Evolutionary conservation across 495 filamentous ascomycete species (phyloP), one percentile per base, ranked within the genome.

Genomic region (Glutinoglossum americanum): DNA sequence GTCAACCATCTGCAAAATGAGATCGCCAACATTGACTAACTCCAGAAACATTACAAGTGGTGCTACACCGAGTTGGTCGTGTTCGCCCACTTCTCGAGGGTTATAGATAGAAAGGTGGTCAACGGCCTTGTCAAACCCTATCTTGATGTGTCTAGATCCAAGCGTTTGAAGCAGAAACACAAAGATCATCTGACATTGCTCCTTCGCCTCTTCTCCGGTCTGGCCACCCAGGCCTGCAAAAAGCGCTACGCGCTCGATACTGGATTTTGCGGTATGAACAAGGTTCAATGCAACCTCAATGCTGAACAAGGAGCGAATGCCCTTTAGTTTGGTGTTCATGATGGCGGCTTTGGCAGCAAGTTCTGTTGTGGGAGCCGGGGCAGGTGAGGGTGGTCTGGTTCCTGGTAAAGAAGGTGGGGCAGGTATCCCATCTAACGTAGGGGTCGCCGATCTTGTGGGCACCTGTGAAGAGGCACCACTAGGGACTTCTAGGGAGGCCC

Each of bases 1-100:
- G 64, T 99, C 93, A 57, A 99, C 78, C 93, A 99, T 99, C 65
- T 99, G 93, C 54, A 93, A 84, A 60, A 99, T 99, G 19, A 99
- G 77, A 68, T 99, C 93, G 55, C 93, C 93, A 3, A 99, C 89
- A 65, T 97, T 97, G 64, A 97, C 93, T 55, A 99, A 77, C 67
- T 99, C 93, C 48, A 99, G 77, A 63, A 99, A 99, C 6, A 87
- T 97, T 13, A 96, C 86, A 0, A 99, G 75, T 1, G 93, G 93
- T 49, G 86, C 86, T 25, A 97, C 92, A 11, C 85, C 87, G 3
- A 76, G 65, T 39, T 71, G 67, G 59, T 80, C 78, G 59, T 88
- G 81, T 54, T 85, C 79, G 33, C 77, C 81, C 41, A 87, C 85
- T 63, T 92, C 82, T 23, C 90, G 83, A 45, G 93, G 88, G 61